Evolutionary conservation across 208 protist species (phyloP), one percentile per base, ranked within the genome.

Genomic region (Vickermania ingenoplastis): DNA sequence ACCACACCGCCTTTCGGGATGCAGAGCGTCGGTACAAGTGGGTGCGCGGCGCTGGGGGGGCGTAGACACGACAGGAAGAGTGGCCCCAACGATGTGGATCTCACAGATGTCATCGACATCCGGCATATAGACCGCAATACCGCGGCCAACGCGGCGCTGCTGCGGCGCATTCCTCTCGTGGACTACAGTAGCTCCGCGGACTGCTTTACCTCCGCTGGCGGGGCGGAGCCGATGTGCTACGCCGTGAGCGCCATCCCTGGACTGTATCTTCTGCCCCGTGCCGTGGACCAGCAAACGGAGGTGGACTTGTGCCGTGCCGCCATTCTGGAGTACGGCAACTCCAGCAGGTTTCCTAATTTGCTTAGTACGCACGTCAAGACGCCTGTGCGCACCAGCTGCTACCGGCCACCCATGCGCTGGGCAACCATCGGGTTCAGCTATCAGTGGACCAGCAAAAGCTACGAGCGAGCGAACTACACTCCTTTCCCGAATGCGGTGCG

Each of bases 351-450:
- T 56, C 83, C 83, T 7, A 94, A 91, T 58, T 83, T 89, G n/a
- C 68, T 94, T 21, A 89, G 80, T 57, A 93, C 81, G 1, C 86
- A 90, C 59, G 83, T 77, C 24, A 86, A 79, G 52, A 48, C 63
- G 0, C 79, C 81, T 4, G 59, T 65, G 28, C 26, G 45, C 28
- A 91, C 87, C 31, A 73, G 53, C 25, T 80, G 81, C 21, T 94
- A 91, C 59, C 77, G 83, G 55, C 80, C 87, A 3, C 76, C 80
- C 3, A 89, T 95, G 86, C 89, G 89, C 7, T 95, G 89, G 89
- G 73, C 84, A 0, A 91, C 84, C 24, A 72, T 93, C n/a, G 89
- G 89, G 23, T 92, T 80, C 67, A 91, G 77, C 63, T 95, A 95
- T 61, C 56, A 92, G 3, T 95, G 89, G 86, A 89, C 89, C 7